Base-by-base conservation (phyloP, 768 basidiomycete genomes). In the Russula virescens region DNA sequence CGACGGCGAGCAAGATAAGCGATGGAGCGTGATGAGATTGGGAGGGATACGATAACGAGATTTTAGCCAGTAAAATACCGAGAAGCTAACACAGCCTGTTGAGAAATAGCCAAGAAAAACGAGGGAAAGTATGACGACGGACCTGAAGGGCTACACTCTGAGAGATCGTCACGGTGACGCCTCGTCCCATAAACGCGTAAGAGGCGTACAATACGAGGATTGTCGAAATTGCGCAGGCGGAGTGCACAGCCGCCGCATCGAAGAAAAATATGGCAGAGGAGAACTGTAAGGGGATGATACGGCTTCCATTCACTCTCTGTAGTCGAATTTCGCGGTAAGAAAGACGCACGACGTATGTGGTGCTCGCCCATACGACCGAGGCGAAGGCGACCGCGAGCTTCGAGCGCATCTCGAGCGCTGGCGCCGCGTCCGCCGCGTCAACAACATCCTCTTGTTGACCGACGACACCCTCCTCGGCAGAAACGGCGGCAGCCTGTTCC, bases 141-240 rank as follows among this genome's bases (percentile, higher is more conserved):
- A 78, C 78, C 66, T 77, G 76, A 11, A 78, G 69, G 31, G 71
- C 43, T 21, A 67, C 59, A 42, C 69, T 70, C 50, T 78, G 72
- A 71, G 71, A 77, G 45, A 72, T 68, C 8, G 65, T 28, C 16
- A 67, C 55, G 40, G 70, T 58, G 50, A 71, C 63, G 9, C 54
- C 55, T 58, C 68, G 67, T 47, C 67, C 69, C 2, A 64, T 58
- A 45, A 73, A 51, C 26, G 54, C 65, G 21, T 58, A 60, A 31
- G 50, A 25, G 23, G 47, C 54, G 38, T 59, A 64, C 19, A 56
- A 45, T 16, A 60, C 63, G 40, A 66, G 26, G n/a, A 31, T 6
- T 3, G 28, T 52, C 21, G 65, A 64, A 34, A n/a, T 45, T 5
- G 65, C 58, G 35, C 38, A 23, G 14, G 58, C 52, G 16, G 64